Base-by-base conservation (phyloP, 2,329 filamentous ascomycete species). In the Cryphonectria parasitica region DNA sequence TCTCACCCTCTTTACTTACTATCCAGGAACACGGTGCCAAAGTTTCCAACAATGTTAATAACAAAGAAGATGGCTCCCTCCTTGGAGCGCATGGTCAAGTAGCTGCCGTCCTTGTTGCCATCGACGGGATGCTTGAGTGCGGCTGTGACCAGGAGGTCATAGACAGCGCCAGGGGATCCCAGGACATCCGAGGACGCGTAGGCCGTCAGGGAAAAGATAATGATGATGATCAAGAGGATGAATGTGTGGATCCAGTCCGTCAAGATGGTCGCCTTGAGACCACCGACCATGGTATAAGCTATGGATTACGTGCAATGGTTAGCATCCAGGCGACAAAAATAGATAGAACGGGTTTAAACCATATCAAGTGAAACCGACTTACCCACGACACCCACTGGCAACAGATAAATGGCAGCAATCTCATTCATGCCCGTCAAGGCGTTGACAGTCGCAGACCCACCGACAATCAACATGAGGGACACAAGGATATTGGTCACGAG, bases 51-150 rank as follows among this genome's bases (percentile, higher is more conserved):
- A 64, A 93, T 89, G 79, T 95, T 95, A 80, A 95, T 95, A 49
- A 95, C 89, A 80, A 97, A 97, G 84, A 97, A 97, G 72, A 96
- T 92, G 56, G 89, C 92, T 6, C 94, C 94, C 75, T 95, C 90
- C 71, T 87, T 88, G 1, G 91, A 94, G 70, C 87, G 85, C 94
- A 97, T 97, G 0, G 94, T 97, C 22, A 97, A 83, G 75, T 97
- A 97, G 76, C 91, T 94, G 19, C 94, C 94, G 10, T 89, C 87
- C 0, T 90, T 86, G 78, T 97, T 97, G 11, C 94, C 94, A 0
- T 88, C 86, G 1, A 97, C 91, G 0, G 94, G 94, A 74, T 96
- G 92, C 6, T 82, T 79, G 4, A 85, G 80, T 0, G 92, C 87
- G 0, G 93, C 93, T 62, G 90, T 84, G 0, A 91, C 86, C 2